A percentile compares a stretch with the other conserved stretches of the same genome.
Evolutionary conservation across 306 rosid species (phyloP).

Genomic region (Trichosanthes cucumerina): DNA sequence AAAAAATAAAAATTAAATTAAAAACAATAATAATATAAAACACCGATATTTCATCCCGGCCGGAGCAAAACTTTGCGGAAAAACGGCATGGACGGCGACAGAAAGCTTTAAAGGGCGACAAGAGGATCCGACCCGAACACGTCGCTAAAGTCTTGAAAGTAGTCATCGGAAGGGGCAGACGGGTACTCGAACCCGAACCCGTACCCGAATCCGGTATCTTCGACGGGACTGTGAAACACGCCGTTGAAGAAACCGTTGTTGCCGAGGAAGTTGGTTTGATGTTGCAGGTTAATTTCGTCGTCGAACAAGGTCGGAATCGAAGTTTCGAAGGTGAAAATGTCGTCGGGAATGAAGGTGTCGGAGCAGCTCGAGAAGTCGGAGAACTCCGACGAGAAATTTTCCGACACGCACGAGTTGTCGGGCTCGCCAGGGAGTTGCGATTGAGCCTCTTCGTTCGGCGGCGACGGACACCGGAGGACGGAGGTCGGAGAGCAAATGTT

Average conservation of each 20-base stretch:
- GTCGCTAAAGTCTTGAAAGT: conserved; percentile 80
- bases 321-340: conserved; percentile 38
- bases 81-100: not conserved
- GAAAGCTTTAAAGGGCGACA: not conserved
- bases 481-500: conserved; percentile 58
- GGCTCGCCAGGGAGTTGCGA: conserved; percentile 19
- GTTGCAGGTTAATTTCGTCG: conserved; percentile 9
- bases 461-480: conserved; percentile 46
- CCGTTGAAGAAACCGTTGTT: conserved; percentile 18
- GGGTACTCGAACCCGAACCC: conserved; percentile 32
- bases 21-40: not conserved
- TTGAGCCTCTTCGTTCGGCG: conserved; percentile 45
- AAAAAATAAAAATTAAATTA: not conserved
- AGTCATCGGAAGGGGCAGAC: conserved; percentile 32
- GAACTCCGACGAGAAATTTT: conserved; percentile 27
- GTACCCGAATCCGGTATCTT: conserved; percentile 8
- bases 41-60: not conserved
- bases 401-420: conserved; percentile 33
- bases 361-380: conserved; percentile 24
- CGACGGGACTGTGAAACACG: conserved; percentile 16
- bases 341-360: conserved; percentile 33
- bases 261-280: conserved; percentile 10
- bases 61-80: conserved; percentile 15
- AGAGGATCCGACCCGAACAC: conserved; percentile 54
- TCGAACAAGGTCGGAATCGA: conserved; percentile 31